Conservation (phyloP, 202 grass and related monocot genomes). For the Setaria italica region DNA sequence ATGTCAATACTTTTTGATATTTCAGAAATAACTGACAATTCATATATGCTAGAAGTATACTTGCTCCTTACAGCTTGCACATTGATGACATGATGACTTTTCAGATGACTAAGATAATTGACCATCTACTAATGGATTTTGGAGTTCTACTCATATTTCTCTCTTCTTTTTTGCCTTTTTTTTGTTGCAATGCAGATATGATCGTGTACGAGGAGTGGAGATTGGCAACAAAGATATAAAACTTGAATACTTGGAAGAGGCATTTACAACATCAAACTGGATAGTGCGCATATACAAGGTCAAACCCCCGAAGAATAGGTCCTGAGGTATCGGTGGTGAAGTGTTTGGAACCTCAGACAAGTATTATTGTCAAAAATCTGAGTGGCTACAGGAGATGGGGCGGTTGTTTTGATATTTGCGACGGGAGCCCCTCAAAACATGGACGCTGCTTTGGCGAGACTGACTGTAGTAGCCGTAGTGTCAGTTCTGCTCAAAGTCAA, state of each 20-base stretch:
- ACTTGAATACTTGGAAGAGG: constrained; percentile 98
- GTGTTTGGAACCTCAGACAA: not conserved
- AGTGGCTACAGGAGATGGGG: constrained; percentile 18
- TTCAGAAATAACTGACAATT: not conserved
- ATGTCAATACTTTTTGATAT: constrained; percentile 3
- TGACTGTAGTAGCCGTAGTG: constrained; percentile 32
- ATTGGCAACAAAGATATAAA: constrained; percentile 98
- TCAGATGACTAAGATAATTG: not conserved
- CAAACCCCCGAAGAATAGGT: constrained; percentile 95
- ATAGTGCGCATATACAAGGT: constrained; percentile 99
- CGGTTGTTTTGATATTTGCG: constrained; percentile 22
- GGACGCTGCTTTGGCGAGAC: constrained; percentile 43
- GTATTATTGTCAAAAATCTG: constrained; percentile 40
- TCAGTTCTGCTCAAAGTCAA: constrained; percentile 31
- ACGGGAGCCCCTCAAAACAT: not conserved
- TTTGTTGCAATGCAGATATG: constrained; percentile 61
- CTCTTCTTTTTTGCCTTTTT: not conserved
- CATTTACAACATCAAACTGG: constrained; percentile 98
- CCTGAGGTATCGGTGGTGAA: constrained; percentile 49
- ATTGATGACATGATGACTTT: not conserved
- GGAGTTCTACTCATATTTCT: not conserved
- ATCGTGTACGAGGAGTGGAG: constrained; percentile 94
- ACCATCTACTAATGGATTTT: not conserved
- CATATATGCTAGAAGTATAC: constrained; percentile 3
- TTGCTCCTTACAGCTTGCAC: not conserved